Conservation (phyloP, 805 yeast species). For the Hanseniaspora hatyaiensis region DNA sequence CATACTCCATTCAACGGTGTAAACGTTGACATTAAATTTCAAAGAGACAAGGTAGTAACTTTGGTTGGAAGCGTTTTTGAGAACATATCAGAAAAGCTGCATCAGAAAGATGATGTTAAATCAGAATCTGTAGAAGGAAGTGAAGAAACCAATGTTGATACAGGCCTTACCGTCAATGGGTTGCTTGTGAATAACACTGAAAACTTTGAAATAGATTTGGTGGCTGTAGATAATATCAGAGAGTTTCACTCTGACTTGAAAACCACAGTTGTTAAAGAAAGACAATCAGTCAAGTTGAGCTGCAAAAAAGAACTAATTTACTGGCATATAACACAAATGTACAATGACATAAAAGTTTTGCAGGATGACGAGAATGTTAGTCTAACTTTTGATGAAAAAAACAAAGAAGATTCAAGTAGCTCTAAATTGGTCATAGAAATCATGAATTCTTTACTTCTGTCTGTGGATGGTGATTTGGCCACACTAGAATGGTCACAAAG, state of each 20-base stretch:
- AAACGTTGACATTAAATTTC: conserved; percentile 60
- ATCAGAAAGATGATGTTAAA: background rate
- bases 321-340: conserved; percentile 93
- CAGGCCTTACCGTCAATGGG: conserved; percentile 50
- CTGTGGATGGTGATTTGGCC: conserved; percentile 38
- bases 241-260: conserved; percentile 73
- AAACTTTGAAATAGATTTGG: conserved; percentile 74
- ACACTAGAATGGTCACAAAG: conserved; percentile 87
- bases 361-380: conserved; percentile 41
- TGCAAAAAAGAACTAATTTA: conserved; percentile 69
- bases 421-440: conserved; percentile 39
- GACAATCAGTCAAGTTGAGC: conserved; percentile 64
- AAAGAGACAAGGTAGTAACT: conserved; percentile 74
- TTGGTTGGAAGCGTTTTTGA: conserved; percentile 51
- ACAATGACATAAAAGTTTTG: conserved; percentile 63
- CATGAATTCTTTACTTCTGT: conserved; percentile 53
- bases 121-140: conserved; percentile 40
- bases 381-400: conserved; percentile 5
- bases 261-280: conserved; percentile 71
- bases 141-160: conserved; percentile 30
- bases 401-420: conserved; percentile 32
- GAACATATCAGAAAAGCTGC: conserved; percentile 24
- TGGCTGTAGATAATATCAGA: conserved; percentile 76
- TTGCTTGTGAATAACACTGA: conserved; percentile 65
- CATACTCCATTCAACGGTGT: conserved; percentile 89